Base-by-base conservation (phyloP, 2,329 filamentous ascomycete species). In the Aspergillus nomiae region DNA sequence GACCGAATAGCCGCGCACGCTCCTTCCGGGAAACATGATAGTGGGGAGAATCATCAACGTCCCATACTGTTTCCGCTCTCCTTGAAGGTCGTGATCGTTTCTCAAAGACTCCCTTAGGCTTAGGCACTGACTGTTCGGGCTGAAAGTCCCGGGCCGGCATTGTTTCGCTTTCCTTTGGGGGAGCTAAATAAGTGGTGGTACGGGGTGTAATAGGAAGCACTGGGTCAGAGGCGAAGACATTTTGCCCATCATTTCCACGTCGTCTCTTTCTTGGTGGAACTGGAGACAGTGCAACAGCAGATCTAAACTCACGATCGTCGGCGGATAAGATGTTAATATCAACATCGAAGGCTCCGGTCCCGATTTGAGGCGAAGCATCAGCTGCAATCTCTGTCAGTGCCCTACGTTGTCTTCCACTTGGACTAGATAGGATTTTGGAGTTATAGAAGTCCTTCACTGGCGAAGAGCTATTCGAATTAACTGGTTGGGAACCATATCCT, bases 351-450 rank as follows among this genome's bases (percentile, higher is more conserved):
- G 70, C 69, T 34, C 69, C 70, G 16, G 67, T 67, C n/a, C 68
- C 70, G 56, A 74, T 69, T 55, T 77, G 73, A 7, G 80, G 80
- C 4, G 80, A 81, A 53, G 73, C 70, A 58, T 81, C 78, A 1
- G 76, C 72, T 28, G 79, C 79, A 66, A 83, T 81, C 34, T 80
- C 76, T 14, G 79, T 77, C 58, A 81, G 70, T 56, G 73, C 71
- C 58, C 75, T 73, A 48, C 77, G 76, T 58, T 74, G 74, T 34
- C 74, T 72, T 53, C 74, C 75, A 59, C 73, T 77, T 38, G 75
- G 78, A 62, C 76, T 81, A 2, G 78, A 80, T 16, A 78, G 64
- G 8, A 76, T 72, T 34, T 73, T 74, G 6, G 73, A 67, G 30
- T 70, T 67, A 6, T 58, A 58, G 11, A 68, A 51, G n/a, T 24